Evolutionary conservation across 352 stramenopile genomes (phyloP), one percentile per base, ranked within the genome.

Genomic region (Globisporangium mamillatum): DNA sequence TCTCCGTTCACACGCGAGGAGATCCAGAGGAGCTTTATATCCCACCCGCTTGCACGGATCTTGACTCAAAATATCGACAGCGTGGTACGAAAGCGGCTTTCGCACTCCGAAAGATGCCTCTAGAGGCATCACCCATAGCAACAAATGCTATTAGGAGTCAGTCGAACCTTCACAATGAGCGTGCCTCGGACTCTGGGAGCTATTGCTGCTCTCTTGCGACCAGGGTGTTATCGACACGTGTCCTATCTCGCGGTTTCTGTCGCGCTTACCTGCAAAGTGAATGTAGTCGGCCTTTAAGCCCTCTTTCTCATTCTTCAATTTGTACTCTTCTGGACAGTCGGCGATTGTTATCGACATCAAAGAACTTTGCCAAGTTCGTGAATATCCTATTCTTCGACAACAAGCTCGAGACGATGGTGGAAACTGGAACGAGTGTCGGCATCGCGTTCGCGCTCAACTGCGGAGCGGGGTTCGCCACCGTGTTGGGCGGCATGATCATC

Each of bases 401-500:
- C 41, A 57, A 81, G 5, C 24, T 25, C 52, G 8, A 58, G 24
- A 58, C 60, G 34, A 80, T 80, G 74, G 72, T 76, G 12, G 69
- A 80, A 67, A 80, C 71, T 10, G 74, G 74, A 29, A 68, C 71
- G 32, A 63, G 63, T 34, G 71, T 80, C 32, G 32, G 41, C 8
- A 62, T 75, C 48, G 79, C 79, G 0, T 88, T 94, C 68, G 82
- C 74, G 14, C 69, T 94, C 52, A 90, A 84, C 60, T 73, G 73
- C 10, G 64, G 81, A 4, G 81, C 87, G 1, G 85, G 81, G 2
- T 61, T 89, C 25, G 73, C 78, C 32, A 92, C 84, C 1, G 64
- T 86, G 4, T 41, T 94, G 6, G 87, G 87, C n/a, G 86, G 81
- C 4, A 78, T 75, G 54, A 73, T 94, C 25, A 83, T 94, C 64